Base-by-base conservation (phyloP, 176 grass and related monocot species). In the Cocos nucifera region DNA sequence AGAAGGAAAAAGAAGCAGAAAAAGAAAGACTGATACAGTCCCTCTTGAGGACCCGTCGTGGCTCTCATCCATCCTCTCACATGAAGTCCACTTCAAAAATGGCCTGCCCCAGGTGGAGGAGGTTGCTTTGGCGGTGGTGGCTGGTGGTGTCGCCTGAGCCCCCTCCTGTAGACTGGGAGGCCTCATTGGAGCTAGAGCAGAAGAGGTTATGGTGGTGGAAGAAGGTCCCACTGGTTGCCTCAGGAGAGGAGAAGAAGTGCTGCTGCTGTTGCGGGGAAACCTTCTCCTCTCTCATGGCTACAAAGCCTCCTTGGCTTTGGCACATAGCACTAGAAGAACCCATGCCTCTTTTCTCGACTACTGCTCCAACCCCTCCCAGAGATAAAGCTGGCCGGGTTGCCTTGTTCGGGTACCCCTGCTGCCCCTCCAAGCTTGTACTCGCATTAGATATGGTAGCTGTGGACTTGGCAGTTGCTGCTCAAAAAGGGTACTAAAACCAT, bases 71-170 rank as follows among this genome's bases (percentile, higher is more conserved):
- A 66, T 49, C 28, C 4, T 30, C 53, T 30, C 53, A 69, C 53
- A 69, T 48, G 66, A 69, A 69, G 66, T 69, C 66, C 18, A 69
- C 51, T 24, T 69, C 66, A 69, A 69, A 57, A n/a, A 56, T 69
- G 17, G 51, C 7, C 21, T 69, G 65, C 3, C 66, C 52, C 7
- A 69, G 53, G 14, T 69, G 66, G 26, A 67, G 51, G 39, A 29
- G 4, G 18, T 44, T 17, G 32, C 20, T n/a, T 4, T 6, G 57
- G 15, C 17, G 24, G 22, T 27, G 57, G 21, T 51, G 25, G 4
- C 35, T 59, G 9, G 48, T 1, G 15, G 35, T 14, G 10, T 56
- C n/a, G 54, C 54, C 54, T 9, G 8, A 19, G 21, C 19, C 54
- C 2, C 54, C 54, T 22, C 21, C 54, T 10, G 54, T 19, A 22